Percentiles rank a stretch among this genome's conserved stretches.
Conservation (phyloP, 2,329 filamentous ascomycete genomes). For the Xylaria sp. region DNA sequence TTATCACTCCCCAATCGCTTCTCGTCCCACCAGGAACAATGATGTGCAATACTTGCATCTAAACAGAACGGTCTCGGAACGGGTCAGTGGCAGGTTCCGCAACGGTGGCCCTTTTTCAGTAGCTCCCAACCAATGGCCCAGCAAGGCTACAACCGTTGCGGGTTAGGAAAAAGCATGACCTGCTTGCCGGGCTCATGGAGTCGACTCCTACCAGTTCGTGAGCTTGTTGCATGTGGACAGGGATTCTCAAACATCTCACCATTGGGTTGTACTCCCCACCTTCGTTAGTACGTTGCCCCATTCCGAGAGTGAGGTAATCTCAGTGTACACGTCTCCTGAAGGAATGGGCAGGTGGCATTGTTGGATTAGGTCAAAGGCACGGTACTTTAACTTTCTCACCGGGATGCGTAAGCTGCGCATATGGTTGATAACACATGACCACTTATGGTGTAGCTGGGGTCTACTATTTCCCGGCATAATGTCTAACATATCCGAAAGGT, state of each 20-base stretch:
- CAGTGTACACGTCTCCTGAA: slow-evolving; percentile 23
- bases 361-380: slow-evolving; percentile 42
- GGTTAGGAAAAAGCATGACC: slow-evolving; percentile 50
- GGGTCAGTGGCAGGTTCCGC: slow-evolving; percentile 45
- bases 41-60: slow-evolving; percentile 33
- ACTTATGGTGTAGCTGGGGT: slow-evolving; percentile 42
- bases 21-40: slow-evolving; percentile 29
- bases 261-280: slow-evolving; percentile 35
- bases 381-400: slow-evolving; percentile 42
- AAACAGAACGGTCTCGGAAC: slow-evolving; percentile 37
- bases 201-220: slow-evolving; percentile 32
- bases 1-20: slow-evolving; percentile 19
- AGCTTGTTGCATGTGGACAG: slow-evolving; percentile 36
- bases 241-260: slow-evolving; percentile 35
- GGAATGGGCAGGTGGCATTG: slow-evolving; percentile 40
- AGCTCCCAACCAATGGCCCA: slow-evolving; percentile 48
- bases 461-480: slow-evolving; percentile 34
- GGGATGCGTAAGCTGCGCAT: slow-evolving; percentile 45
- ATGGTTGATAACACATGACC: slow-evolving; percentile 49
- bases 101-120: slow-evolving; percentile 40
- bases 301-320: slow-evolving; percentile 27
- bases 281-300: slow-evolving; percentile 21
- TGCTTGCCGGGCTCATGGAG: slow-evolving; percentile 38
- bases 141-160: slow-evolving; percentile 42
- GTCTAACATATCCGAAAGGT: slow-evolving; percentile 8